These are phyloP conservation scores for Colletotrichum ledebouriae DNA, from an alignment of 2,329 filamentous ascomycete species.

Conservation along the genomic window DNA sequence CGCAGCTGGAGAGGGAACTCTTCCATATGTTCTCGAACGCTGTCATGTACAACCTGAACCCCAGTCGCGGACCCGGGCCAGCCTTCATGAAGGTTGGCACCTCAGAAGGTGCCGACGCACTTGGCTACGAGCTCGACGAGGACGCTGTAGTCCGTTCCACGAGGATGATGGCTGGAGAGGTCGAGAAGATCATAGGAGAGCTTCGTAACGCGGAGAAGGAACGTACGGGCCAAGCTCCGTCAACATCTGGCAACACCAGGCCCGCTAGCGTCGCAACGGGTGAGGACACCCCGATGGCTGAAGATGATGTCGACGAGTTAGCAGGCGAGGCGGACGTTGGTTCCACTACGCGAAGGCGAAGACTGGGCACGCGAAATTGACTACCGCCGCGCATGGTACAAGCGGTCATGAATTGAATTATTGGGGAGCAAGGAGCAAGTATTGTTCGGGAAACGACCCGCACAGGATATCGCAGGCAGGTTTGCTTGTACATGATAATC, in stretches of 20 bases:
- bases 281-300: constrained; percentile 58
- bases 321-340: constrained; percentile 56
- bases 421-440: neutral
- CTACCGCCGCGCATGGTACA: constrained; percentile 35
- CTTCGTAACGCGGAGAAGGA: constrained; percentile 81
- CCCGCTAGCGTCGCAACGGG: constrained; percentile 55
- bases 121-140: constrained; percentile 79
- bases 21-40: constrained; percentile 98
- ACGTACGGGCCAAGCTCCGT: constrained; percentile 54
- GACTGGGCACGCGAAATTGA: constrained; percentile 53
- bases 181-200: constrained; percentile 82
- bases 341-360: constrained; percentile 53
- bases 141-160: constrained; percentile 91
- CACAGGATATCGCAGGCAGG: constrained; percentile 26
- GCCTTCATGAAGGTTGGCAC: constrained; percentile 64
- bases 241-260: constrained; percentile 47
- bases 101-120: constrained; percentile 57
- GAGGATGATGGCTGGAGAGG: constrained; percentile 88
- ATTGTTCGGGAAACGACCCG: neutral
- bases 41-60: constrained; percentile 96
- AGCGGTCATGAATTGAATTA: neutral
- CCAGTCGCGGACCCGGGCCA: constrained; percentile 76
- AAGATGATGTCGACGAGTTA: constrained; percentile 63
- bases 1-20: constrained; percentile 91
- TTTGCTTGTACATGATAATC: constrained; percentile 27